A percentile compares a stretch with the other conserved stretches of the same genome.
These are phyloP conservation scores for Pedinophyceae sp. DNA, from an alignment of 139 green algal species.

Conservation along the genomic window DNA sequence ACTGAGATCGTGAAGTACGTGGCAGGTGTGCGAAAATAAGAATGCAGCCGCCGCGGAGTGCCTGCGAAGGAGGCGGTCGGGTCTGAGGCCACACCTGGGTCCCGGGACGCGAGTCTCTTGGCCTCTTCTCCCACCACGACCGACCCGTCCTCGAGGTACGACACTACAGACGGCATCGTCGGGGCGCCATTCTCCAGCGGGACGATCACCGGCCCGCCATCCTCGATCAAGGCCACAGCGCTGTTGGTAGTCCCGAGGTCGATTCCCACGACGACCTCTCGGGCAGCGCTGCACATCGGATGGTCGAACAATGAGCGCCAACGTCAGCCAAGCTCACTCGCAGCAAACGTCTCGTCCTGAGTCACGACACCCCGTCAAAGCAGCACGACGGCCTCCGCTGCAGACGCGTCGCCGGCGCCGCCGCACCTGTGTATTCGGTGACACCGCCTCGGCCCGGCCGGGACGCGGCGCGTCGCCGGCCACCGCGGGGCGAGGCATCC, in stretches of 20 bases:
- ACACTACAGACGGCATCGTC: constrained; percentile 56
- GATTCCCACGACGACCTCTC: constrained; percentile 61
- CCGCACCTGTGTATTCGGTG: constrained; percentile 10
- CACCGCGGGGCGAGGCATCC: too few relatives aligned
- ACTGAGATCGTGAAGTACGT: too few relatives aligned
- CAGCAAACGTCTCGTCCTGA: too few relatives aligned
- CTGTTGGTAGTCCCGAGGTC: constrained; percentile 97
- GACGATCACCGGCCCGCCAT: constrained; percentile 32
- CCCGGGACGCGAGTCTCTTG: constrained; percentile 12
- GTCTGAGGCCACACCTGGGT: too few relatives aligned
- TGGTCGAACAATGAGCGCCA: background rate
- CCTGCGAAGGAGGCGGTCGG: too few relatives aligned
- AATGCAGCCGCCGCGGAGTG: too few relatives aligned
- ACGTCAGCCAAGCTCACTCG: background rate
- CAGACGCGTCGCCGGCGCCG: background rate
- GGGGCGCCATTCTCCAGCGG: constrained; percentile 29
- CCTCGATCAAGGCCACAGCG: constrained; percentile 47
- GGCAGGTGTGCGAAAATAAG: too few relatives aligned
- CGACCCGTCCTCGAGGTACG: constrained; percentile 23
- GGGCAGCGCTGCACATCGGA: background rate
- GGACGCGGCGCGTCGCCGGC: too few relatives aligned
- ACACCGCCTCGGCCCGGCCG: too few relatives aligned
- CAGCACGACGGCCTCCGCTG: background rate
- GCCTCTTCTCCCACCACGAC: constrained; percentile 42
- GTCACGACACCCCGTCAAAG: constrained; percentile 19